These are phyloP conservation scores for Penicillium capsulatum DNA, from an alignment of 2,329 filamentous ascomycete species.

Conservation along the genomic window DNA sequence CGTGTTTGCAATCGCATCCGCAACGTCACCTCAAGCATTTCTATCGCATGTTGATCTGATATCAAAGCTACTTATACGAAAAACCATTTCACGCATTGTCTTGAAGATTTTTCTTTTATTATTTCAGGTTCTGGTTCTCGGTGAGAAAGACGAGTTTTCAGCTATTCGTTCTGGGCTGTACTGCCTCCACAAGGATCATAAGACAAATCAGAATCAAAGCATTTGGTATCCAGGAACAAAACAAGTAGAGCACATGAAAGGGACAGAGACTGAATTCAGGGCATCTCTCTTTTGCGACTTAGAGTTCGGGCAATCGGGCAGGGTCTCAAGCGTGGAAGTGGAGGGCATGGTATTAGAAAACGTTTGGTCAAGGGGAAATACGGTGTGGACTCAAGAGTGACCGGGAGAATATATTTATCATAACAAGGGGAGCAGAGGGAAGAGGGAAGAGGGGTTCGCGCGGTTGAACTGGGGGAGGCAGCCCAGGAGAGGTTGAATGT, in stretches of 20 bases:
- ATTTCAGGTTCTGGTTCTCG: no score
- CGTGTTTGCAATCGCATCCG: constrained; percentile 8
- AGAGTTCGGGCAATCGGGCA: constrained; percentile 2
- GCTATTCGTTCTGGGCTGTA: constrained; percentile 16
- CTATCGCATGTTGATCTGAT: no score
- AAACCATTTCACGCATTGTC: no score
- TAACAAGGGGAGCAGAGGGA: constrained; percentile 21
- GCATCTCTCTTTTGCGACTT: constrained; percentile 8
- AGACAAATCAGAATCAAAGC: constrained; percentile 4
- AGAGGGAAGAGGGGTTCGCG: constrained; percentile 10
- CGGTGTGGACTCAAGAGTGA: constrained; percentile 10
- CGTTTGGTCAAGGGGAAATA: constrained; percentile 15
- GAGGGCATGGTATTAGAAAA: constrained; percentile 17
- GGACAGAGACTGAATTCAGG: constrained; percentile 5
- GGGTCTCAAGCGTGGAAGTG: constrained; percentile 5
- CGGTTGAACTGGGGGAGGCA: no score
- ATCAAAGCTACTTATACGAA: no score
- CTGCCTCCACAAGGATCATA: constrained; percentile 6
- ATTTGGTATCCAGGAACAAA: constrained; percentile 14
- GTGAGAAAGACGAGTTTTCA: constrained; percentile 11
- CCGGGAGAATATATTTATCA: constrained; percentile 27
- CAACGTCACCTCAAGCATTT: not conserved
- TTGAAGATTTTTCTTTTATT: no score
- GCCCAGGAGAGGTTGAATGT: not conserved
- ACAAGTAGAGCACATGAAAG: constrained; percentile 1